Conservation (phyloP, 768 basidiomycete species). For the Auriscalpium orientale region DNA sequence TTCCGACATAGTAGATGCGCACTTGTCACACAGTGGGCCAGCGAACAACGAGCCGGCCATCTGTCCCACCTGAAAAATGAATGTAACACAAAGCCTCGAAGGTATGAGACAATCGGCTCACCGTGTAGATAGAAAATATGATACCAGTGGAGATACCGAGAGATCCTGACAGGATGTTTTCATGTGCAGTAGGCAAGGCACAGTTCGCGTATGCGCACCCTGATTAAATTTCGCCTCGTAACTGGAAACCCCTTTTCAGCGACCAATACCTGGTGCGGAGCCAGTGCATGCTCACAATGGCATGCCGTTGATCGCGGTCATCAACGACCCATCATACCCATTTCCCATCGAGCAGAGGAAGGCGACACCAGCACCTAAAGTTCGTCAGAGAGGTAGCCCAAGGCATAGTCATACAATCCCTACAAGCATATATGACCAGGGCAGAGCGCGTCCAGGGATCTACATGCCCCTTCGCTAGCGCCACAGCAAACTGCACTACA, state of each 20-base stretch:
- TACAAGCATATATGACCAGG: background rate
- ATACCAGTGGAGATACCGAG: background rate
- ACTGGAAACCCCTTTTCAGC: background rate
- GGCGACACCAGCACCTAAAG: background rate
- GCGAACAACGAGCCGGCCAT: background rate
- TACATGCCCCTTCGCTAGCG: background rate
- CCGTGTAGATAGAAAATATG: constrained; percentile 3
- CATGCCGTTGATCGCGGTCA: constrained; percentile 4
- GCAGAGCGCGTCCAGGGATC: background rate
- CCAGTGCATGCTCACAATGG: background rate
- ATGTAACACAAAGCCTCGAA: too few species aligned
- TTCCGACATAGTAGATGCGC: background rate
- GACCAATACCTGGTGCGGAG: background rate
- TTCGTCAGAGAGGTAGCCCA: background rate
- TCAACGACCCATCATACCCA: constrained; percentile 1
- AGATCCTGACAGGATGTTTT: background rate
- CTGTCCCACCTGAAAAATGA: background rate
- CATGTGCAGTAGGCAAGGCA: background rate
- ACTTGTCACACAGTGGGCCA: background rate
- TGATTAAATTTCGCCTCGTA: background rate
- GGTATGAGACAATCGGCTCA: background rate
- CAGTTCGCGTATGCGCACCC: background rate
- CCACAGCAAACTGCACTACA: background rate
- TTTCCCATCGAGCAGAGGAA: background rate
- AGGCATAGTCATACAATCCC: background rate